Base-by-base conservation (phyloP, 2,329 filamentous ascomycete genomes). In the Fusarium pseudocircinatum region DNA sequence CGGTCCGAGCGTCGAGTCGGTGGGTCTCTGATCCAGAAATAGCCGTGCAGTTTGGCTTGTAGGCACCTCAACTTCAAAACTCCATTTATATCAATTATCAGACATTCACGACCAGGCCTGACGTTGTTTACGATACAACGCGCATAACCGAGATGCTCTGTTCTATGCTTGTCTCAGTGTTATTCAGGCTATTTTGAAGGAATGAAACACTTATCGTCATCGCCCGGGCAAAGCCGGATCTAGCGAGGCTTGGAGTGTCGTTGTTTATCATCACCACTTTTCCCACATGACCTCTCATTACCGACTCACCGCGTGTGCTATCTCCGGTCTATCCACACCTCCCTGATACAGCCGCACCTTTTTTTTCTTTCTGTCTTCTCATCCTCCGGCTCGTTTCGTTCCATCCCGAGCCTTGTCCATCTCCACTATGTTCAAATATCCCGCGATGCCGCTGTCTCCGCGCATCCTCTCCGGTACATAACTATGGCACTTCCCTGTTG, bases 201-300 rank as follows among this genome's bases (percentile, higher is more conserved):
- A 39, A 60, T 63, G 40, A 47, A 61, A 32, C 37, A 24, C 40
- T 44, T 69, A 34, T 36, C 30, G 43, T 52, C 60, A 72, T 58
- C 53, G 39, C n/a, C 54, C 72, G 72, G 72, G 60, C 61, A 58
- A 74, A 74, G 60, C 44, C 72, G 68, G 72, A 58, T 71, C 44
- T 34, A 52, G 56, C 43, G 39, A 65, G 34, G 54, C 53, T 53
- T 63, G 43, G 47, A 65, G 60, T 68, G 58, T 58, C 32, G 46
- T 63, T 47, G 64, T 43, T 56, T 56, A 60, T 74, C 63, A 69
- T 74, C 72, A 74, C 71, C 63, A 67, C 69, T 68, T 74, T 74
- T 72, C 58, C 72, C 72, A 75, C 72, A 74, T 74, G 72, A 74
- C 72, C 67, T 72, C 39, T 64, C 37, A 57, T 59, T 40, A 46